Base-by-base conservation (phyloP, 208 protist genomes). In the Acanthamoeba castellanii region DNA sequence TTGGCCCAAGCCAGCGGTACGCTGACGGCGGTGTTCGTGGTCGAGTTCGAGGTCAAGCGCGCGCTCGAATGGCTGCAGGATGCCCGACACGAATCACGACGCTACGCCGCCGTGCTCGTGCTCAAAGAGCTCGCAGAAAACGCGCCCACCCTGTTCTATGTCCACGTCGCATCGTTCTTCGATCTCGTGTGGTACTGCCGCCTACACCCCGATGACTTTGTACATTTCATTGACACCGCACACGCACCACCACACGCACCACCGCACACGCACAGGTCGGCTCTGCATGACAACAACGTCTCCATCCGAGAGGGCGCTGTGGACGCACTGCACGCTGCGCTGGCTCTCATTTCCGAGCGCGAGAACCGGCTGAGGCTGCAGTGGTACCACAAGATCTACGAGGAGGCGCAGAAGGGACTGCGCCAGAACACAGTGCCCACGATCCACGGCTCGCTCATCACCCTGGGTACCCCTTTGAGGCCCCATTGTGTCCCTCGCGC, bases 91-190 rank as follows among this genome's bases (percentile, higher is more conserved):
- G 89, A 97, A 34, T 57, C 92, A 20, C 50, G 88, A 3, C 92
- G 97, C 13, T 76, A 95, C 52, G 94, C 95, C 27, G 95, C 97
- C n/a, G 95, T 98, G 18, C 93, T 98, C 16, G 95, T 98, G n/a
- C 94, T 98, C 16, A 96, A 97, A 61, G 96, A 98, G 81, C 95
- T 98, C 9, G 97, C 98, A 18, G 66, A 95, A 18, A 98, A 98
- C 74, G 97, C 97, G 34, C 98, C 98, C 32, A 98, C 97, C 13
- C 96, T 98, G 22, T 98, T 98, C 95, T 98, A 98, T 76, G 89
- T 95, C 0, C 95, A 98, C 68, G 95, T 98, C 6, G 30, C 94
- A 8, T 61, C 89, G 9, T 98, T 98, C 94, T 95, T 98, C 37
- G 95, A 98, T 42, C 32, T 93, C 20, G 97, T 98, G 47, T 98